Base-by-base conservation (phyloP, 257 asterid genomes). In the Agastache rugosa region DNA sequence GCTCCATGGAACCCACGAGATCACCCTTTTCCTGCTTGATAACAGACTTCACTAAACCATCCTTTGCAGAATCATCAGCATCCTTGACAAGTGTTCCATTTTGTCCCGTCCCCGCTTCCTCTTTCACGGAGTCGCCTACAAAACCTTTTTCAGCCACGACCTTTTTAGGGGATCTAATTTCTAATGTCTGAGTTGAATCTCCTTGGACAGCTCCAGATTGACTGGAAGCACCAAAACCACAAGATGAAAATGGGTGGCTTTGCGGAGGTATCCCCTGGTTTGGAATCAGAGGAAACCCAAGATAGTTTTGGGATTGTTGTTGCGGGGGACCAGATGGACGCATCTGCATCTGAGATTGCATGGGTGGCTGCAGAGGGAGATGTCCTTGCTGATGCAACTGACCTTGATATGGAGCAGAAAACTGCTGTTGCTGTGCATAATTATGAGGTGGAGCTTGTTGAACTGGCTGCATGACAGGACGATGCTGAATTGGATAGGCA, bases 241-340 rank as follows among this genome's bases (percentile, higher is more conserved):
- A 81, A 60, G 87, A 76, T 29, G 90, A 25, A 54, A 69, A 81
- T 12, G 78, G 75, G 77, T 75, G 73, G 45, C 68, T 67, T 80
- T 85, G 96, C 23, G 75, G 80, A 71, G 79, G 88, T 23, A 66
- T 73, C 76, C 82, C 89, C 29, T 82, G 87, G 85, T 67, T 80
- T 59, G 88, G 86, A 82, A 86, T 81, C 84, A 77, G 9, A 31
- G 96, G 87, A 64, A 84, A 76, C 63, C 86, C 90, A 27, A 35
- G 75, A 83, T 85, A 83, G 79, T 71, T 83, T 29, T 82, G 88
- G 37, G 86, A 44, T 75, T 83, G 97, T 53, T 81, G 84, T 55
- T 68, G 91, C 60, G 89, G 87, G 54, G 90, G 87, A 27, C 84
- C 92, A 72, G 85, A 77, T 6, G 93, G 84, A 47, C 79, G 92